A percentile compares a stretch with the other conserved stretches of the same genome.
Conservation (phyloP, 192 early-diverging fungal genomes). For the Coemansia sp. region DNA sequence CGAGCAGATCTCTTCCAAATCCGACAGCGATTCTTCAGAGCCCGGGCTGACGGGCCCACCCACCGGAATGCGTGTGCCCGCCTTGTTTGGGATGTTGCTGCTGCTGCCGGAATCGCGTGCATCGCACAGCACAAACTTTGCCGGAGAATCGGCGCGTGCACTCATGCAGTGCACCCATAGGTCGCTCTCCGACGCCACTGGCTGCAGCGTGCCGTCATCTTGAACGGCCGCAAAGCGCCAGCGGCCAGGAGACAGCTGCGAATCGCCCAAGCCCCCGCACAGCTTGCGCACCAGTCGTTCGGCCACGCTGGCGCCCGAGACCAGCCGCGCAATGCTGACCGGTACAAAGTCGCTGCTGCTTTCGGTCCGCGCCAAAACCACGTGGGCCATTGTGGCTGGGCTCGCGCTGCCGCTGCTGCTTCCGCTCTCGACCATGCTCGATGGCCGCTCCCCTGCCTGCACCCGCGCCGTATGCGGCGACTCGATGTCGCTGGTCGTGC, state of each 20-base stretch:
- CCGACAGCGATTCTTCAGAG: background rate
- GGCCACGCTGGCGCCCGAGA: conserved; percentile 19
- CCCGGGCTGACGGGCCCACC: background rate
- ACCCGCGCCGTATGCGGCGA: conserved; percentile 16
- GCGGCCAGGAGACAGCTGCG: background rate
- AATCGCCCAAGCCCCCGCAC: background rate
- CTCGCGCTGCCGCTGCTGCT: conserved; percentile 18
- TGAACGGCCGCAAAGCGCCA: conserved; percentile 7
- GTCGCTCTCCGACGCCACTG: conserved; percentile 14
- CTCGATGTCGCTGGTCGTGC: conserved; percentile 53
- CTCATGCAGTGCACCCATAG: conserved; percentile 23
- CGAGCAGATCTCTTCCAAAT: conserved; percentile 11
- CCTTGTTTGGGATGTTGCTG: background rate
- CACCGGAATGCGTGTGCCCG: background rate
- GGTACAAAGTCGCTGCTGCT: conserved; percentile 9
- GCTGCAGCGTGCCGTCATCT: conserved; percentile 1
- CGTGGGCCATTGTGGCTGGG: conserved; percentile 1
- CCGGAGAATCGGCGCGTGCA: conserved; percentile 9
- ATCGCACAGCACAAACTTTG: conserved; percentile 12
- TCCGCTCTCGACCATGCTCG: conserved; percentile 49
- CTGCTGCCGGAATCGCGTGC: background rate
- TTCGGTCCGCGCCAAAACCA: conserved; percentile 20
- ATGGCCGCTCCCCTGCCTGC: conserved; percentile 24
- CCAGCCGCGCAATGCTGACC: conserved; percentile 14
- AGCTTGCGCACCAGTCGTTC: conserved; percentile 13